Evolutionary conservation across 257 asterid species (phyloP).

Genomic region (Knoxia roxburghii): DNA sequence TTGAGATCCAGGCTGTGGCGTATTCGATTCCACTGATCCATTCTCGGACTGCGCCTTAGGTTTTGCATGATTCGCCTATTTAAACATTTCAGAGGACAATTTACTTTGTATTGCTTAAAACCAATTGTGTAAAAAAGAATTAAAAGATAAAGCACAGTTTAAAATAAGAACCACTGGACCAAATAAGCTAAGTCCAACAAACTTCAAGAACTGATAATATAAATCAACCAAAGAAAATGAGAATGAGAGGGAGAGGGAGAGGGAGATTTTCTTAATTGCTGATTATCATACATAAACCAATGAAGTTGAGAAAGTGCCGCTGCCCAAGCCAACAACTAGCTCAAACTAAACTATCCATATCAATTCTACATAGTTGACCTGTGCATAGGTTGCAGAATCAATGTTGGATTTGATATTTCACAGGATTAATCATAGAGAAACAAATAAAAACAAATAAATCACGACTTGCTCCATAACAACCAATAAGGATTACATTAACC

Average conservation of each 20-base stretch:
- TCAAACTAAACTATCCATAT: background rate
- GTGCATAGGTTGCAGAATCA: background rate
- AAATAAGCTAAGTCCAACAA: background rate
- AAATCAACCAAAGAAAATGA: no score
- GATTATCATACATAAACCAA: background rate
- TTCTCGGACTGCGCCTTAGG: constrained; percentile 38
- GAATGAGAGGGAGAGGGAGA: no score
- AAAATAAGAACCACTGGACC: background rate
- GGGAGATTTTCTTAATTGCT: background rate
- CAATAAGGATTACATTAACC: background rate
- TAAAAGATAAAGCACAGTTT: background rate
- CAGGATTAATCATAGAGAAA: background rate
- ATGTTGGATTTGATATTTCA: background rate
- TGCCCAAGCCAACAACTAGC: background rate
- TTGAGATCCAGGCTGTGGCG: constrained; percentile 34
- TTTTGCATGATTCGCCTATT: constrained; percentile 48
- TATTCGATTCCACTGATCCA: constrained; percentile 38
- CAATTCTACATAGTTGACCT: background rate
- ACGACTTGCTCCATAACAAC: background rate
- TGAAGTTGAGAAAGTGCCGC: background rate
- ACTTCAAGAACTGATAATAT: background rate
- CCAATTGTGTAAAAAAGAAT: background rate
- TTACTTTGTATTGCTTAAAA: background rate
- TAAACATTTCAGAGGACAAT: background rate
- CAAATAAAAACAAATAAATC: no score